Base-by-base conservation (phyloP, 2,329 filamentous ascomycete species). In the Chaetomiaceae sp. region DNA sequence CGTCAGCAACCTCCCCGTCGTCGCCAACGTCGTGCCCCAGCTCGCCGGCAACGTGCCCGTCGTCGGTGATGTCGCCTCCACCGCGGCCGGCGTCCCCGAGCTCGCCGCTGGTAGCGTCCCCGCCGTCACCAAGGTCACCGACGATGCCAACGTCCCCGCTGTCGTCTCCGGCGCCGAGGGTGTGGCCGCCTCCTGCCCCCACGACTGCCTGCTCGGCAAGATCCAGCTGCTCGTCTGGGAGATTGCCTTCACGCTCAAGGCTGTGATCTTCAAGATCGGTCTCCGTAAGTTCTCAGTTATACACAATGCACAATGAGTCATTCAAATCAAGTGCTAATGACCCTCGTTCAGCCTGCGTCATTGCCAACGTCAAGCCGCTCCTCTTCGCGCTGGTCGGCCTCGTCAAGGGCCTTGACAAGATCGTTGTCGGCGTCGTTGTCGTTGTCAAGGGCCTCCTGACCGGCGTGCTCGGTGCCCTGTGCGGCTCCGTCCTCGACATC, bases 201-300 rank as follows among this genome's bases (percentile, higher is more conserved):
- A 38, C 5, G 51, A 48, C 38, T 57, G 58, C 34, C 50, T 58
- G 35, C 35, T 56, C 4, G 24, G 48, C 36, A 56, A 56, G 40
- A 51, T 60, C 32, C 49, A 55, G 49, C 30, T 52, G 19, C 46
- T 60, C 24, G 52, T 59, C n/a, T 54, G 40, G 43, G 58, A 60
- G 56, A 52, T 60, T 27, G 42, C 47, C 14, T 57, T 47, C 47
- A 60, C 58, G 11, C 48, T 60, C 39, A 57, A 57, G 52, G 48
- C 56, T 42, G 37, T 60, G n/a, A 49, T 60, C 18, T 39, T 47
- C 37, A 60, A 60, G 58, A 48, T 60, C 19, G 58, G 58, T 40
- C 52, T 60, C n/a, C 52, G 58, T 60, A 51, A 45, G 56, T 51
- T 5, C 22, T 24, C 9, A n/a, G n/a, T n/a, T n/a, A n/a, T n/a